Conservation (phyloP, 75 land plant species). For the Sequoiadendron giganteum region DNA sequence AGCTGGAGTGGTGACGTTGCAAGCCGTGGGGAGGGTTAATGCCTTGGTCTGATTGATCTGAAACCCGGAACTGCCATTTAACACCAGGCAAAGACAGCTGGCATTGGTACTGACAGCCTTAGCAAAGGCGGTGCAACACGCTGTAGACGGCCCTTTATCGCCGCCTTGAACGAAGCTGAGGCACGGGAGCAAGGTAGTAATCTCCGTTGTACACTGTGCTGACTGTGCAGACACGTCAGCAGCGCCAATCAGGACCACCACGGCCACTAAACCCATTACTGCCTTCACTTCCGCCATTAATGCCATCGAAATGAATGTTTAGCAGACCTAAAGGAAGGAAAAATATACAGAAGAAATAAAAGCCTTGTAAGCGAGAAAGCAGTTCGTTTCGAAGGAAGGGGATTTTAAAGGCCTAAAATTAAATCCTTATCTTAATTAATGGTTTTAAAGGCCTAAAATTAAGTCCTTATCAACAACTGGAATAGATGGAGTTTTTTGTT, state of each 20-base stretch:
- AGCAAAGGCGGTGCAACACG: constrained; percentile 15
- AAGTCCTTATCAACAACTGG: too few species aligned
- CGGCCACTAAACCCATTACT: not conserved
- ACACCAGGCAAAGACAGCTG: constrained; percentile 6
- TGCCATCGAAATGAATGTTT: too few species aligned
- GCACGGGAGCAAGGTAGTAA: not conserved
- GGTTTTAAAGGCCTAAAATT: too few species aligned
- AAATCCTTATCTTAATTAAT: too few species aligned
- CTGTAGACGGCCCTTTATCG: not conserved
- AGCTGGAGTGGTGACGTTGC: constrained; percentile 46
- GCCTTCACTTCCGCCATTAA: too few species aligned
- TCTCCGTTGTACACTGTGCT: not conserved
- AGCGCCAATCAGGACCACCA: not conserved
- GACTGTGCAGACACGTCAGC: not conserved
- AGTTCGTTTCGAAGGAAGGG: too few species aligned
- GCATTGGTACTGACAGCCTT: not conserved
- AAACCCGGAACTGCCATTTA: constrained; percentile 20
- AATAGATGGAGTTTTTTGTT: too few species aligned
- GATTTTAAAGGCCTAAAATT: too few species aligned
- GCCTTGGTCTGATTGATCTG: constrained; percentile 39
- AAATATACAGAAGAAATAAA: too few species aligned
- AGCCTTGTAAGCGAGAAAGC: too few species aligned
- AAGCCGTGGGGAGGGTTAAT: constrained; percentile 33
- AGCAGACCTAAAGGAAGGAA: too few species aligned
- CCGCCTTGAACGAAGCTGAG: constrained; percentile 6